These are phyloP conservation scores for Pelargonium nanum DNA, from an alignment of 345 rosid genomes.

Conservation along the genomic window DNA sequence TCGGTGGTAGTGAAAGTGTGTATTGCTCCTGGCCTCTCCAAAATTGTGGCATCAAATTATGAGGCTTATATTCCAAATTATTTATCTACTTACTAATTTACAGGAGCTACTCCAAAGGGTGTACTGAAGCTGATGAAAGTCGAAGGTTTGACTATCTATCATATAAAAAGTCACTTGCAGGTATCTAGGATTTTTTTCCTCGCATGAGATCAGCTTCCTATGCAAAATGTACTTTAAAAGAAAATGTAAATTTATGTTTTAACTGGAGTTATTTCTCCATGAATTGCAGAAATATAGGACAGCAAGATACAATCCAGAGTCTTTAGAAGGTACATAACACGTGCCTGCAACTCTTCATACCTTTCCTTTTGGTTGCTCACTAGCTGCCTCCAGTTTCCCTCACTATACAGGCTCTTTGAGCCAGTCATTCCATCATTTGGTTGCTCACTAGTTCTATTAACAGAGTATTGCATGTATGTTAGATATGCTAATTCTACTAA, in stretches of 20 bases:
- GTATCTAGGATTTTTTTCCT: conserved; percentile 22
- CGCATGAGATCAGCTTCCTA: background rate
- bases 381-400: background rate
- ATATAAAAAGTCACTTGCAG: conserved; percentile 93
- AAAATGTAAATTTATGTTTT: too few species aligned
- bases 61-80: background rate
- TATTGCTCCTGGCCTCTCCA: background rate
- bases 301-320: conserved; percentile 62
- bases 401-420: background rate
- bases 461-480: too few species aligned
- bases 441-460: too few species aligned
- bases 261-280: conserved; percentile 9
- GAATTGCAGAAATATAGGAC: conserved; percentile 81
- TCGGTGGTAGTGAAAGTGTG: conserved; percentile 74
- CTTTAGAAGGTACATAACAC: conserved; percentile 52
- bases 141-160: conserved; percentile 76
- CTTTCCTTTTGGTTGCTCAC: background rate
- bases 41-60: background rate
- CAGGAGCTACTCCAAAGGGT: conserved; percentile 90
- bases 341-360: conserved; percentile 6
- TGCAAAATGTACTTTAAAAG: background rate
- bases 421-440: background rate
- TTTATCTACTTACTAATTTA: background rate
- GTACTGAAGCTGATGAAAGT: conserved; percentile 85
- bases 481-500: too few species aligned